A percentile compares a stretch with the other conserved stretches of the same genome.
phyloP scores from a whole-genome alignment of 2,329 filamentous ascomycete genomes.

The Epichloe festucae region DNA sequence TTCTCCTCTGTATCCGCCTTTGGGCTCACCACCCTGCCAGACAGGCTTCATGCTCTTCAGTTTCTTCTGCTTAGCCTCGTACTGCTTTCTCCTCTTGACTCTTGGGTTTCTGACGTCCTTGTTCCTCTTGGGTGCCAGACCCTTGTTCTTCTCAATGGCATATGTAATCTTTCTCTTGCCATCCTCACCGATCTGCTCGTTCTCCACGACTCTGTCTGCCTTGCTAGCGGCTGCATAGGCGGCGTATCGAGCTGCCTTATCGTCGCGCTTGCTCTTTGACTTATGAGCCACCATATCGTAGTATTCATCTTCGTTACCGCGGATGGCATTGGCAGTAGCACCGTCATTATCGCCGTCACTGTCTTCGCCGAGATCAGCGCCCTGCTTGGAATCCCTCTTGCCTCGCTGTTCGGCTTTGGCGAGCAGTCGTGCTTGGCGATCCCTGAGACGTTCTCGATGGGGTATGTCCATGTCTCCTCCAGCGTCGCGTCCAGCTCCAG shows the following conservation, averaged over 20 bases:
- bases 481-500: constrained; percentile 56
- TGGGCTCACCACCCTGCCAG: constrained; percentile 75
- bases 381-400: constrained; percentile 46
- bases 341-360: constrained; percentile 54
- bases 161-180: constrained; percentile 90
- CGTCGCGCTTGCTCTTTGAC: constrained; percentile 58
- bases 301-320: constrained; percentile 58
- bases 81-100: constrained; percentile 97
- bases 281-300: constrained; percentile 75
- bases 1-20: constrained; percentile 81
- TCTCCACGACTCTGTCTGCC: constrained; percentile 48
- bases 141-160: constrained; percentile 95
- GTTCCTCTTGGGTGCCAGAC: constrained; percentile 73
- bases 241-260: constrained; percentile 47
- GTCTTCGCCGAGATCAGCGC: constrained; percentile 55
- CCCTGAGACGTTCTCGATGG: constrained; percentile 74
- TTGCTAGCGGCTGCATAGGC: constrained; percentile 49
- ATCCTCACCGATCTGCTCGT: constrained; percentile 61
- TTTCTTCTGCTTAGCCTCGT: constrained; percentile 96
- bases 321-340: constrained; percentile 36
- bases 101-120: constrained; percentile 92
- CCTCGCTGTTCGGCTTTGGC: constrained; percentile 80
- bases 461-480: constrained; percentile 77
- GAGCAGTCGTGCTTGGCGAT: constrained; percentile 75
- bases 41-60: constrained; percentile 71